Evolutionary conservation across 2,329 filamentous ascomycete genomes (phyloP).

Genomic region (Cladophialophora immunda): DNA sequence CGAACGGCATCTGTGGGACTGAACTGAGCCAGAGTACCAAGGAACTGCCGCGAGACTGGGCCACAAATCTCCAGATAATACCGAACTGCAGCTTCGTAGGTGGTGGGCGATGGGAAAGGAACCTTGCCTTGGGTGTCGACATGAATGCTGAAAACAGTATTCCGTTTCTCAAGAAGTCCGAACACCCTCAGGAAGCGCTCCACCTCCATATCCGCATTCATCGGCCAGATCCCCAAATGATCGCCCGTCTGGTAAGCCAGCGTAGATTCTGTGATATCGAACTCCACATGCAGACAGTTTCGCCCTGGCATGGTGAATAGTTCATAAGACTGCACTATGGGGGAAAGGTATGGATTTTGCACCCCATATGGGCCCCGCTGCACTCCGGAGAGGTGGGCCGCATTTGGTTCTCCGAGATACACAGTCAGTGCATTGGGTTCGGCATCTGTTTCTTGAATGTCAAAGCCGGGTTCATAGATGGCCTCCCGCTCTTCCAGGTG

Average conservation of each 20-base stretch:
- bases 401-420: constrained; percentile 94
- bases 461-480: constrained; percentile 92
- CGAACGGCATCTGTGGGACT: constrained; percentile 77
- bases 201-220: constrained; percentile 90
- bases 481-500: constrained; percentile 92
- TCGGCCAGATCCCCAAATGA: constrained; percentile 96
- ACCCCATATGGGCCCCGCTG: constrained; percentile 91
- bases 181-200: constrained; percentile 85
- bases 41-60: constrained; percentile 93
- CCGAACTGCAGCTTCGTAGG: constrained; percentile 88
- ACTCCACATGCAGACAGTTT: constrained; percentile 96
- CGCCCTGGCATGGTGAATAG: constrained; percentile 87
- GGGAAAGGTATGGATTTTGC: constrained; percentile 95
- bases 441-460: constrained; percentile 77
- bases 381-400: constrained; percentile 86
- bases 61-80: constrained; percentile 98
- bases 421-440: constrained; percentile 69
- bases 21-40: constrained; percentile 86
- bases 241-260: constrained; percentile 95
- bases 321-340: constrained; percentile 88
- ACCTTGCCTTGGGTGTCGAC: constrained; percentile 95
- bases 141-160: constrained; percentile 87
- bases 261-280: constrained; percentile 88
- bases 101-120: constrained; percentile 95
- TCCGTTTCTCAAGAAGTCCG: constrained; percentile 76